A percentile compares a stretch with the other conserved stretches of the same genome.
Evolutionary conservation across 2,329 filamentous ascomycete genomes (phyloP).

Genomic region (Pseudogymnoascus sp.): DNA sequence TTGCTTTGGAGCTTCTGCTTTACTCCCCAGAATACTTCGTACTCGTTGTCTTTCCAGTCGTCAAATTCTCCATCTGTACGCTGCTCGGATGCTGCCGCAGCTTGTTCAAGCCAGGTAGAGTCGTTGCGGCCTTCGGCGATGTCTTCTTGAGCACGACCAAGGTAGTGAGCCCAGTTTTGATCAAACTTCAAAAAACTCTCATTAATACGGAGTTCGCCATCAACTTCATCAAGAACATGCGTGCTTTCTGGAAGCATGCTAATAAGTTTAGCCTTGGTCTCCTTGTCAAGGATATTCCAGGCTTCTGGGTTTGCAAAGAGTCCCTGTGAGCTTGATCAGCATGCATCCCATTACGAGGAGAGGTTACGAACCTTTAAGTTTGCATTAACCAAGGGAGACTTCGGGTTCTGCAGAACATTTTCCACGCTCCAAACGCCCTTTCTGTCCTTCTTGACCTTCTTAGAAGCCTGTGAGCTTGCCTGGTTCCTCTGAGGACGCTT

Average conservation of each 20-base stretch:
- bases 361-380: not conserved
- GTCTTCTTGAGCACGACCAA: slow-evolving; percentile 48
- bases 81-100: slow-evolving; percentile 42
- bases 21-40: slow-evolving; percentile 30
- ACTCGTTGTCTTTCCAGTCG: slow-evolving; percentile 43
- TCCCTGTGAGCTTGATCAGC: slow-evolving; percentile 25
- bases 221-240: slow-evolving; percentile 25
- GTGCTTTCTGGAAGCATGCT: slow-evolving; percentile 28
- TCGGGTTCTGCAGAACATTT: slow-evolving; percentile 9
- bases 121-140: slow-evolving; percentile 45
- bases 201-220: slow-evolving; percentile 14
- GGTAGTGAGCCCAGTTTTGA: slow-evolving; percentile 41
- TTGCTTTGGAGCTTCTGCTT: slow-evolving; percentile 8
- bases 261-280: slow-evolving; percentile 33
- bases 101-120: slow-evolving; percentile 48
- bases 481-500: not conserved
- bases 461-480: not conserved
- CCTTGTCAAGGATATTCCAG: slow-evolving; percentile 34
- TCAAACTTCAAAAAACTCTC: slow-evolving; percentile 34
- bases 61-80: slow-evolving; percentile 48
- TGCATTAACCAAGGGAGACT: not conserved
- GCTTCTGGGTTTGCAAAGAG: slow-evolving; percentile 32
- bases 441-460: not conserved
- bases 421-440: slow-evolving; percentile 1
- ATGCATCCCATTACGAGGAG: not conserved